Conservation (phyloP, 2,329 filamentous ascomycete genomes). For the Colletotrichum tamarilloi region DNA sequence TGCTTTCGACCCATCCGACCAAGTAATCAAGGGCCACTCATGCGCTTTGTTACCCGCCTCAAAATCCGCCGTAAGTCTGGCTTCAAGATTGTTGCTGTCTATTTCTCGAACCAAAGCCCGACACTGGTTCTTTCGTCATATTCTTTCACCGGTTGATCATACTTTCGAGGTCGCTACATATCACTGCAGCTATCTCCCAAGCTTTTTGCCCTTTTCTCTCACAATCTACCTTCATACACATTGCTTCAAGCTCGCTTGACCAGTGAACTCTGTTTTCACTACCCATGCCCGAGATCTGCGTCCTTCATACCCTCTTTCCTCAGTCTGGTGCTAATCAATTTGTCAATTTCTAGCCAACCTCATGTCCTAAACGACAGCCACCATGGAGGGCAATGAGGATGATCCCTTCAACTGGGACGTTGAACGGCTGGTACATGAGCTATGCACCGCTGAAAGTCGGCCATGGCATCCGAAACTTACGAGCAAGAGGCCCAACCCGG, state of each 20-base stretch:
- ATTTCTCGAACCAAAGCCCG: background rate
- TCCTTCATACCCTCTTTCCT: background rate
- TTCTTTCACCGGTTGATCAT: background rate
- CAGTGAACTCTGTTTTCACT: background rate
- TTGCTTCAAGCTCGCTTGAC: background rate
- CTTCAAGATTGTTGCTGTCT: background rate
- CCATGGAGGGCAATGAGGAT: conserved; percentile 47
- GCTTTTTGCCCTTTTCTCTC: background rate
- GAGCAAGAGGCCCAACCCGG: conserved; percentile 61
- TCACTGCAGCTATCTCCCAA: background rate
- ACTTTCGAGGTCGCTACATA: background rate
- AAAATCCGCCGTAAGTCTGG: background rate
- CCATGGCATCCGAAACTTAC: conserved; percentile 56
- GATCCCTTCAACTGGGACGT: conserved; percentile 84
- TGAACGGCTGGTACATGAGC: conserved; percentile 72
- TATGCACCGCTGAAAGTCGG: conserved; percentile 64
- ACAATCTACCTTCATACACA: background rate
- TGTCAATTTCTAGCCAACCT: background rate
- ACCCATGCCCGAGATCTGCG: background rate
- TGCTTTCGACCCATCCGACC: background rate
- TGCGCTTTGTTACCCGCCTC: background rate
- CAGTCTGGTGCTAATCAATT: background rate
- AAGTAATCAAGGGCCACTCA: background rate
- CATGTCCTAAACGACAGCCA: conserved; percentile 14
- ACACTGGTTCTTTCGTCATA: background rate